phyloP scores from a whole-genome alignment of 2,329 filamentous ascomycete species.

The Colletotrichum limetticola region DNA sequence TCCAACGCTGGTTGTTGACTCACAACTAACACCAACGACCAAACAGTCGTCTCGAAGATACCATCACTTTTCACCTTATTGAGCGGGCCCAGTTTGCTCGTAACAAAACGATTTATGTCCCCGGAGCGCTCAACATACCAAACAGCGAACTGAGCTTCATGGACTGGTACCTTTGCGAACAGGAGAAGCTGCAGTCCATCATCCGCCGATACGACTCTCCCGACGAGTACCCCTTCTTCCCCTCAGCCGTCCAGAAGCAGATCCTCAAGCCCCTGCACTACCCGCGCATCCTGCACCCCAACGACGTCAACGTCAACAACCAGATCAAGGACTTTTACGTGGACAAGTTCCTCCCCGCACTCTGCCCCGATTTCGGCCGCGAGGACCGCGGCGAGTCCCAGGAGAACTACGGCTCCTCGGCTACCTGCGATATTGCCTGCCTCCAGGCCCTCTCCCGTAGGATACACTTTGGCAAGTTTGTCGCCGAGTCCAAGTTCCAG shows the following conservation, averaged over 20 bases:
- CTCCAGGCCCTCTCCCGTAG: constrained; percentile 89
- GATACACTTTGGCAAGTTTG: constrained; percentile 98
- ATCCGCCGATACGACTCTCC: constrained; percentile 96
- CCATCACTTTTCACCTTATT: constrained; percentile 96
- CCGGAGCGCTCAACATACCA: constrained; percentile 84
- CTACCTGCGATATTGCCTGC: constrained; percentile 89
- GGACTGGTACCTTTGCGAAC: constrained; percentile 92
- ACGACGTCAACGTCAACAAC: constrained; percentile 90
- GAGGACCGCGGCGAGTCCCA: constrained; percentile 84
- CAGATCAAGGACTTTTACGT: constrained; percentile 90
- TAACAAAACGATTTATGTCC: constrained; percentile 86
- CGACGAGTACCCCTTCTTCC: constrained; percentile 98
- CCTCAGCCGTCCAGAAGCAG: constrained; percentile 78
- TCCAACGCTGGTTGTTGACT: not conserved
- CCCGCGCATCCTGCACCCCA: constrained; percentile 86
- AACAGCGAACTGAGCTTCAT: constrained; percentile 81
- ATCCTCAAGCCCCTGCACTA: constrained; percentile 91
- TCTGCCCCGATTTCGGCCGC: constrained; percentile 82
- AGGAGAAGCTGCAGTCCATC: constrained; percentile 90
- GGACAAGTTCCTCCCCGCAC: constrained; percentile 81
- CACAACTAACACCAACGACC: not conserved
- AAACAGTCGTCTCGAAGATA: constrained; percentile 90
- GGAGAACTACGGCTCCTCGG: constrained; percentile 95
- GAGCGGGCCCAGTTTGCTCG: constrained; percentile 98
- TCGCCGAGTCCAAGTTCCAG: constrained; percentile 94